Percentiles rank a stretch among this genome's conserved stretches.
These are phyloP conservation scores for Funneliformis caledonium DNA, from an alignment of 371 early-diverging fungal species.

Conservation along the genomic window DNA sequence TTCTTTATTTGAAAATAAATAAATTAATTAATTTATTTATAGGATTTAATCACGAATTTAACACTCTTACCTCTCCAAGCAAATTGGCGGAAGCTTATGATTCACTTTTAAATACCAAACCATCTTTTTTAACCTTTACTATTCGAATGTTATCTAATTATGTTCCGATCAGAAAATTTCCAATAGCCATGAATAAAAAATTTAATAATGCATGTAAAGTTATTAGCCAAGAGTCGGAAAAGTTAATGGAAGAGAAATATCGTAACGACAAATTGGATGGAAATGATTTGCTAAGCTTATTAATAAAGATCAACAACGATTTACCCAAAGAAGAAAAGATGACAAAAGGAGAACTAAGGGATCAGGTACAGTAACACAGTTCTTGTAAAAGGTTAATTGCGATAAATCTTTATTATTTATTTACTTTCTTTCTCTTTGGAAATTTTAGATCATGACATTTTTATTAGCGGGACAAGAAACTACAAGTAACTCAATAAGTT, in stretches of 20 bases:
- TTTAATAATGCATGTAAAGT: not conserved
- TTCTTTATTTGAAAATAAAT: too few relatives aligned
- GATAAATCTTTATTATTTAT: not conserved
- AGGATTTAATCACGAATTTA: slow-evolving; percentile 30
- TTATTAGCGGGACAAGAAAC: slow-evolving; percentile 50
- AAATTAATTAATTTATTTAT: not conserved
- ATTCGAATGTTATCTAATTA: not conserved
- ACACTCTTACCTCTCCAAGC: not conserved
- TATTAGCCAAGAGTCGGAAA: not conserved
- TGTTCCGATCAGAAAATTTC: not conserved
- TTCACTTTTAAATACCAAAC: not conserved
- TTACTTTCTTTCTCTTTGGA: not conserved
- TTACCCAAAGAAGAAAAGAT: slow-evolving; percentile 2
- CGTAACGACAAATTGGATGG: not conserved
- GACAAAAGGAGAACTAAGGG: not conserved
- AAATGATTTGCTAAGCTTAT: slow-evolving; percentile 3
- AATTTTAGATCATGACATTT: slow-evolving; percentile 44
- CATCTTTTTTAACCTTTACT: not conserved
- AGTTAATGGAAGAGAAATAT: not conserved
- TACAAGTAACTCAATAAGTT: slow-evolving; percentile 41
- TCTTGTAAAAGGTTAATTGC: too few relatives aligned
- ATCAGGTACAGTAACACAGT: not conserved
- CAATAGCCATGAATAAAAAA: not conserved
- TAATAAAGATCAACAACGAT: not conserved
- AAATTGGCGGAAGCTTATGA: slow-evolving; percentile 7